phyloP scores from a whole-genome alignment of 1,284 basidiomycete genomes.

The Apiotrichum porosum region DNA sequence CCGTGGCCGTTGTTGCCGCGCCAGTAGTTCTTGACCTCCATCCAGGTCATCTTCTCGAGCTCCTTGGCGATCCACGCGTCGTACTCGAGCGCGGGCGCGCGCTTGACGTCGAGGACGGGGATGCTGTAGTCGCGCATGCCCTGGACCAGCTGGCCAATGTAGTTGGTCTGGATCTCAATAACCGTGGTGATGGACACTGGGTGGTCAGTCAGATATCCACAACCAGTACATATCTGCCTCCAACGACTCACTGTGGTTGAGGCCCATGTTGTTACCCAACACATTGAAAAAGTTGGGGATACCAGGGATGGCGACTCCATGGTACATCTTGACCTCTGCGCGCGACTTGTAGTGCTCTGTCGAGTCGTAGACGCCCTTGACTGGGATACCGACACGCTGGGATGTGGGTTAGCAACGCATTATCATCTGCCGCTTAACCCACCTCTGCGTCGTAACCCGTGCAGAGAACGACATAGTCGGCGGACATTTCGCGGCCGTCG shows the following conservation, averaged over 20 bases:
- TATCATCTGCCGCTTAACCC: too few species aligned
- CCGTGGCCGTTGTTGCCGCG: constrained; percentile 13
- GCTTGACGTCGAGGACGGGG: constrained; percentile 4
- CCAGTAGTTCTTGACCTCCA: constrained; percentile 10
- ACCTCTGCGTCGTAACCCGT: constrained; percentile 9
- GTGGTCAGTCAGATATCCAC: not conserved
- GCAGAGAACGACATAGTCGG: constrained; percentile 21
- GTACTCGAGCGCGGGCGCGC: constrained; percentile 13
- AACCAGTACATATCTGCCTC: not conserved
- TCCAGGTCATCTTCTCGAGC: constrained; percentile 13
- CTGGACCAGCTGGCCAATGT: constrained; percentile 11
- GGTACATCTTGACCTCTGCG: not conserved
- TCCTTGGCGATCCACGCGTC: constrained; percentile 19
- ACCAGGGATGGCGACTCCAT: constrained; percentile 9
- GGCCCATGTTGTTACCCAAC: constrained; percentile 27
- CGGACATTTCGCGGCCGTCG: constrained; percentile 15
- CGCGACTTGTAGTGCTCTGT: not conserved
- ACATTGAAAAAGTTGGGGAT: constrained; percentile 29
- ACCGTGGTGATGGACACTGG: constrained; percentile 10
- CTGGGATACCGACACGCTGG: not conserved
- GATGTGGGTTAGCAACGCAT: not conserved
- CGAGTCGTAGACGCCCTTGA: too few species aligned
- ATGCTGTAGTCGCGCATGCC: constrained; percentile 9
- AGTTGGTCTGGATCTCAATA: constrained; percentile 13
- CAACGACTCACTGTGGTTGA: constrained; percentile 19